These are phyloP conservation scores for Acanthamoeba quina DNA, from an alignment of 208 protist genomes.

Conservation along the genomic window DNA sequence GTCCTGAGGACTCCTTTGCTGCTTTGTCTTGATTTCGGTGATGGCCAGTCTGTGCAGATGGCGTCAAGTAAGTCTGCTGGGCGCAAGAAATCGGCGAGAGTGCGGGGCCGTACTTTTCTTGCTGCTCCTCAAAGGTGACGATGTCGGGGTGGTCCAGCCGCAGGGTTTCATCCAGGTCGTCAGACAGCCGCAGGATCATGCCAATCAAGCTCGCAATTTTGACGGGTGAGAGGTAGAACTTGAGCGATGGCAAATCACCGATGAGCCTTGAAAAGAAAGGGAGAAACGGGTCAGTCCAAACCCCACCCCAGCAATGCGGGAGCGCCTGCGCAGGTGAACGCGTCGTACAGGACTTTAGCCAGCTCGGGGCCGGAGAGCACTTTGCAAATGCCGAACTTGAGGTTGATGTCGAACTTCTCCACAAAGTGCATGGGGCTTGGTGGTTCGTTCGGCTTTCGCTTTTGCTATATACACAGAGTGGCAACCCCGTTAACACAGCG, in stretches of 20 bases:
- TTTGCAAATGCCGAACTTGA: slow-evolving; percentile 61
- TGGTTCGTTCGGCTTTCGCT: not conserved
- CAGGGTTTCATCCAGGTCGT: slow-evolving; percentile 67
- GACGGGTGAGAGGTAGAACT: slow-evolving; percentile 61
- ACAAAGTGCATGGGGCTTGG: slow-evolving; percentile 69
- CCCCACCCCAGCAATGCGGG: not conserved
- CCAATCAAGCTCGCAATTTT: slow-evolving; percentile 15
- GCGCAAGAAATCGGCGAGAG: not conserved
- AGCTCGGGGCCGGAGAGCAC: slow-evolving; percentile 32
- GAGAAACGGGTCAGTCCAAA: not conserved
- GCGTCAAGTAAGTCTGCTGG: not conserved
- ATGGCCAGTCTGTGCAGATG: not conserved
- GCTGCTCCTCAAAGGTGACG: slow-evolving; percentile 29
- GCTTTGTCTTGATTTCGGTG: slow-evolving; percentile 32
- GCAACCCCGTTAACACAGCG: not conserved
- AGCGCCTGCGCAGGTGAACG: not conserved
- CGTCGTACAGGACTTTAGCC: slow-evolving; percentile 64
- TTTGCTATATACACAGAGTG: not conserved
- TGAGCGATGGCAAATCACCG: slow-evolving; percentile 51
- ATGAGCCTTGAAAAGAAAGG: slow-evolving; percentile 15
- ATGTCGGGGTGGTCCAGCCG: slow-evolving; percentile 38
- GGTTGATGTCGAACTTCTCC: slow-evolving; percentile 72
- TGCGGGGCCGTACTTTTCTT: not conserved
- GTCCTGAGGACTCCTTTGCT: slow-evolving; percentile 28
- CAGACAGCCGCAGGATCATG: slow-evolving; percentile 25